Conservation (phyloP, 2,329 filamentous ascomycete species). For the Gliomastix tumulicola region DNA sequence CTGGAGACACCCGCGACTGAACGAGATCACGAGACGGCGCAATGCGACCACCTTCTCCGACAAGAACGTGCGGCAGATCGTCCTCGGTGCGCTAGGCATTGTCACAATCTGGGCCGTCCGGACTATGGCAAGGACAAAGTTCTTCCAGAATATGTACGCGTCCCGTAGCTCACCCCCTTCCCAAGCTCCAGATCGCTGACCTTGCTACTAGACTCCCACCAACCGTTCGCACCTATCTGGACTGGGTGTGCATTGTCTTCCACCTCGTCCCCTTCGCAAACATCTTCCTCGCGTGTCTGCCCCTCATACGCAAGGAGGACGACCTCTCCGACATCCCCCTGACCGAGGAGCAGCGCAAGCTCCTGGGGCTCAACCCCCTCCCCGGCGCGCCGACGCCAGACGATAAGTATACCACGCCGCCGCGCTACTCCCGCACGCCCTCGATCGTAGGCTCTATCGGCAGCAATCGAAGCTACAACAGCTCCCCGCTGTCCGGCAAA, state of each 20-base stretch:
- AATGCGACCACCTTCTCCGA: constrained; percentile 73
- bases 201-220: constrained; percentile 1
- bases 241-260: constrained; percentile 37
- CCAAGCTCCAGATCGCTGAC: neutral
- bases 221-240: constrained; percentile 18
- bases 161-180: neutral
- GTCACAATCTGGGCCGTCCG: constrained; percentile 28
- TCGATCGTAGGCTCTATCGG: constrained; percentile 56
- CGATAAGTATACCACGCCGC: constrained; percentile 71
- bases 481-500: constrained; percentile 51
- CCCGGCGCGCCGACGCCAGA: constrained; percentile 59
- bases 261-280: constrained; percentile 61
- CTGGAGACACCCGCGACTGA: constrained; percentile 84
- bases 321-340: constrained; percentile 83
- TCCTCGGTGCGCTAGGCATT: constrained; percentile 55
- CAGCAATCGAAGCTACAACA: constrained; percentile 48
- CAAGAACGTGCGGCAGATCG: constrained; percentile 63
- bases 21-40: constrained; percentile 79
- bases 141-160: constrained; percentile 15
- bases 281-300: constrained; percentile 62
- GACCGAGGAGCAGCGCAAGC: constrained; percentile 65
- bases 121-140: constrained; percentile 23
- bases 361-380: constrained; percentile 73
- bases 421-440: constrained; percentile 73
- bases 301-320: constrained; percentile 66